Base-by-base conservation (phyloP, 164 flowering plant species). In the Nymphaea colorata region DNA sequence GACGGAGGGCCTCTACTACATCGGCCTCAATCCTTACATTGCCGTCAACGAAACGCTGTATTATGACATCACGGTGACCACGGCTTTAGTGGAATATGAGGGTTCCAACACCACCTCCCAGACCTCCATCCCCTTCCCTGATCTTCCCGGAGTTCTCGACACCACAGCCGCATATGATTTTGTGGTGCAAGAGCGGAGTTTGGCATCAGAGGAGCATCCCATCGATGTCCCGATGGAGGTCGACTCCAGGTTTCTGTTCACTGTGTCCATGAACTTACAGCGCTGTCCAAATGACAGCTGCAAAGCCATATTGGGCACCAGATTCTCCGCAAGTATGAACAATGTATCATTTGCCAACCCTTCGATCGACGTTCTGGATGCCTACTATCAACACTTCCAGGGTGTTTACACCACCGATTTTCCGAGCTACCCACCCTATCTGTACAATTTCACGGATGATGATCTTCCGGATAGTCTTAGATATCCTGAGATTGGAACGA, bases 11-110 rank as follows among this genome's bases (percentile, higher is more conserved):
- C 36, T 17, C 12, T 79, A 76, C 55, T 76, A 76, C 74, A 74
- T 79, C 74, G 79, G 75, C 11, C 76, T 79, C 7, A 66, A 70
- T 4, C 62, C 80, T 17, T 80, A 80, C 44, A 25, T 25, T 25
- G 45, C 70, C 0, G 66, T 59, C 47, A 69, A 60, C 3, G 0
- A 3, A 1, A 57, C 61, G 7, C 44, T 66, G 6, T 59, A 6
- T 10, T 77, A 43, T n/a, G 77, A 74, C 44, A 77, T 74, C 76
- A 67, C 75, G 2, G 75, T 73, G 2, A 61, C 78, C 51, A 77
- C 80, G 7, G 80, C 78, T 6, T 44, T 72, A 14, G 36, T 68
- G 5, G 41, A 63, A 6, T 69, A 69, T 43, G 59, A 10, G 1
- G 6, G 41, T 3, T 12, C 43, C 6, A n/a, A 64, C 66, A 3